Evolutionary conservation across 2,329 filamentous ascomycete species (phyloP).

Genomic region (Davidsoniella eucalypti): DNA sequence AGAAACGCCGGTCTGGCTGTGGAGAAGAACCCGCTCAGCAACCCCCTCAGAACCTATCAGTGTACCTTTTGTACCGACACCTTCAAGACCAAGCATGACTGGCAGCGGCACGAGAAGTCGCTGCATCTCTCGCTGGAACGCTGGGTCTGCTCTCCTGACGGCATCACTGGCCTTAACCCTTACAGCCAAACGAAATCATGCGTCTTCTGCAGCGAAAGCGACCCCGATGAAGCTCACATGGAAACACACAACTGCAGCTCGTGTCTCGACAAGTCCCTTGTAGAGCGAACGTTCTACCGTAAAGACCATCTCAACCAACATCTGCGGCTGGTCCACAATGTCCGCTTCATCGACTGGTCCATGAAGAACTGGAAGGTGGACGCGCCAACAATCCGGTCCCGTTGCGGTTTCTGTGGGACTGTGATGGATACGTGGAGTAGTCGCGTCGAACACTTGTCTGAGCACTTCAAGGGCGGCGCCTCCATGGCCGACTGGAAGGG

Average conservation of each 20-base stretch:
- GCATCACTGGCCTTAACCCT: slow-evolving; percentile 37
- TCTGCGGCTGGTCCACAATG: slow-evolving; percentile 43
- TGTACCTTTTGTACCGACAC: slow-evolving; percentile 55
- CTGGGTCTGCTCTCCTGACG: slow-evolving; percentile 48
- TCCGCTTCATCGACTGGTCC: slow-evolving; percentile 45
- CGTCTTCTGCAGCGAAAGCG: slow-evolving; percentile 40
- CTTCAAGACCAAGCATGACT: slow-evolving; percentile 52
- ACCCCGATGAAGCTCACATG: slow-evolving; percentile 38
- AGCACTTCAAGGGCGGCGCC: slow-evolving; percentile 49
- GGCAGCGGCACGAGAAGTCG: slow-evolving; percentile 55
- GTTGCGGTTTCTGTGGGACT: slow-evolving; percentile 49
- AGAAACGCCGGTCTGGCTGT: slow-evolving; percentile 20
- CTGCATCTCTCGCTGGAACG: slow-evolving; percentile 46
- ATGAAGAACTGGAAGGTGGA: slow-evolving; percentile 48
- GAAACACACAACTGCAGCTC: slow-evolving; percentile 43
- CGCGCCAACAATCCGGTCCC: slow-evolving; percentile 43
- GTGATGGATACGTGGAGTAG: slow-evolving; percentile 45
- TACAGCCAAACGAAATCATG: slow-evolving; percentile 41
- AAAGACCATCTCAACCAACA: slow-evolving; percentile 54
- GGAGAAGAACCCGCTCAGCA: slow-evolving; percentile 22
- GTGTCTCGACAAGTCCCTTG: slow-evolving; percentile 47
- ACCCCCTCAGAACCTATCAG: slow-evolving; percentile 41
- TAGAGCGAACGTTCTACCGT: slow-evolving; percentile 48
- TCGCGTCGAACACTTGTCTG: slow-evolving; percentile 46
- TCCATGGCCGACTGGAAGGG: slow-evolving; percentile 56